Evolutionary conservation across 2,329 filamentous ascomycete species (phyloP).

Genomic region (Colletotrichum tropicale): DNA sequence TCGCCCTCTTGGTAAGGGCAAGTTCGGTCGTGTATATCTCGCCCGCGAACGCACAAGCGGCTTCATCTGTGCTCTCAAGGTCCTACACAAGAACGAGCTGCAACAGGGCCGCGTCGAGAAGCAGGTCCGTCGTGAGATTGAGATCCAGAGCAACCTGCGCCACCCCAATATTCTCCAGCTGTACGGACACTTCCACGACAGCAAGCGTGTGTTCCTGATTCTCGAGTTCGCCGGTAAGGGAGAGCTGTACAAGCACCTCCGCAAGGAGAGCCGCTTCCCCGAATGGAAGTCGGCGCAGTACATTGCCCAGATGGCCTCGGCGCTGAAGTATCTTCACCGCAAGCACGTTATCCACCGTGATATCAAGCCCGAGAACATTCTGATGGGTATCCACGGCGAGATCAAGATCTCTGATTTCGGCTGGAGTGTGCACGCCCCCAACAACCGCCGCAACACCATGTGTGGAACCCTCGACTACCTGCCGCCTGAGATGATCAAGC

Average conservation of each 20-base stretch:
- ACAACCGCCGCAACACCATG: slow-evolving; percentile 91
- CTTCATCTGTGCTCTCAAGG: slow-evolving; percentile 87
- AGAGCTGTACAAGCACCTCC: slow-evolving; percentile 86
- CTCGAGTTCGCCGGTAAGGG: slow-evolving; percentile 86
- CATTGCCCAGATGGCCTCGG: slow-evolving; percentile 89
- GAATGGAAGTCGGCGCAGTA: slow-evolving; percentile 89
- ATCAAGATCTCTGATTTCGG: slow-evolving; percentile 99
- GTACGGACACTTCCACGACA: slow-evolving; percentile 89
- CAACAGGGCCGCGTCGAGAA: slow-evolving; percentile 81
- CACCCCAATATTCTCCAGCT: slow-evolving; percentile 86
- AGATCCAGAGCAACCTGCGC: slow-evolving; percentile 86
- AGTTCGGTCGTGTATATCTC: slow-evolving; percentile 86
- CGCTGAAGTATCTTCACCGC: slow-evolving; percentile 87
- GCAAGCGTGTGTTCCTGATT: slow-evolving; percentile 85
- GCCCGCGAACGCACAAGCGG: slow-evolving; percentile 79
- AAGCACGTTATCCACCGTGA: slow-evolving; percentile 98
- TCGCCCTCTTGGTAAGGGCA: slow-evolving; percentile 83
- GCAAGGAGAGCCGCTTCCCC: slow-evolving; percentile 78
- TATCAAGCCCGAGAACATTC: slow-evolving; percentile 97
- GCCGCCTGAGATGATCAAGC: slow-evolving; percentile 95
- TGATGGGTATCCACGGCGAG: slow-evolving; percentile 95
- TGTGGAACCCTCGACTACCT: slow-evolving; percentile 98
- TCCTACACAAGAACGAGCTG: slow-evolving; percentile 83
- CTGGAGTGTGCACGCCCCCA: slow-evolving; percentile 97
- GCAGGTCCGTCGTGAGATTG: slow-evolving; percentile 85